Percentiles rank a stretch among this genome's conserved stretches.
These are phyloP conservation scores for Entomortierella parvispora DNA, from an alignment of 192 early-diverging fungal species.

Conservation along the genomic window DNA sequence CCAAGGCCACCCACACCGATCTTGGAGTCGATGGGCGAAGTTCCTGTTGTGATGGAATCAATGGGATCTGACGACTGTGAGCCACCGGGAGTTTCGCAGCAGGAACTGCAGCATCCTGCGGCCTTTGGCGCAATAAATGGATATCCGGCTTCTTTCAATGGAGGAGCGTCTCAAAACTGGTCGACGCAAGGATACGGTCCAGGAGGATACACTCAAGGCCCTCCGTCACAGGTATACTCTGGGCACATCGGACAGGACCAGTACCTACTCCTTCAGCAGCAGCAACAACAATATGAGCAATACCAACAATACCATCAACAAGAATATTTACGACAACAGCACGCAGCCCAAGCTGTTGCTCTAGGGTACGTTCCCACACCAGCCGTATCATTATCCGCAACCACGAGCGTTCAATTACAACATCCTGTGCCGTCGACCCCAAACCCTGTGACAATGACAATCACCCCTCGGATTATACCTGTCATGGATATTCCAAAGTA, in stretches of 20 bases:
- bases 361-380: constrained; percentile 26
- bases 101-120: neutral
- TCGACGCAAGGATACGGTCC: neutral
- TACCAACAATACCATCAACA: constrained; percentile 27
- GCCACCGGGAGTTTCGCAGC: neutral
- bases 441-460: constrained; percentile 12
- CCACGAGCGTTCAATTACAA: neutral
- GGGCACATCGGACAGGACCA: constrained; percentile 39
- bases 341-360: constrained; percentile 28
- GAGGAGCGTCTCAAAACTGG: too few species aligned
- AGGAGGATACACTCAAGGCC: neutral
- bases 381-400: neutral
- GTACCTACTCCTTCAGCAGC: constrained; percentile 34
- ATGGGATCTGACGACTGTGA: constrained; percentile 41
- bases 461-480: constrained; percentile 41
- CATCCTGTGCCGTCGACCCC: neutral
- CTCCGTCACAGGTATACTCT: neutral
- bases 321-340: constrained; percentile 33
- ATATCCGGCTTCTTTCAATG: too few species aligned
- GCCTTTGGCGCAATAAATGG: neutral
- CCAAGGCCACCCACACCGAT: constrained; percentile 15
- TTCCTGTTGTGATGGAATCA: constrained; percentile 34
- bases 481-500: constrained; percentile 42
- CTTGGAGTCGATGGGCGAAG: constrained; percentile 46
- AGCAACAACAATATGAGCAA: constrained; percentile 16